A percentile compares a stretch with the other conserved stretches of the same genome.
phyloP scores from a whole-genome alignment of 2,329 filamentous ascomycete genomes.

The Microascus cirrosus region DNA sequence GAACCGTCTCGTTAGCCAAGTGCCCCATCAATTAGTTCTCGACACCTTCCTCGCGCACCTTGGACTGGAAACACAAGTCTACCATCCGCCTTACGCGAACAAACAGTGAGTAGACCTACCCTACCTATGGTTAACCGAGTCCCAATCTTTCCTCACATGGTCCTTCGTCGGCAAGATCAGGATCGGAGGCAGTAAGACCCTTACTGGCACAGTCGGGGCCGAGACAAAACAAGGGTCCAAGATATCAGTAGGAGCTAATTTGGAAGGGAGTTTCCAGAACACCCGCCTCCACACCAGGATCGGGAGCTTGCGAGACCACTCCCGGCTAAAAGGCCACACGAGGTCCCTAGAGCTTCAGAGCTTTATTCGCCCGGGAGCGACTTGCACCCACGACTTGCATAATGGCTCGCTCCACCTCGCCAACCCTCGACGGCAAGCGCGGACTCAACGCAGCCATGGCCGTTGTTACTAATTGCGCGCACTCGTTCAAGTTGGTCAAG shows the following conservation, averaged over 20 bases:
- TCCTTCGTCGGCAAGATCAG: background rate
- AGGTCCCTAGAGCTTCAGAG: background rate
- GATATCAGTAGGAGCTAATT: background rate
- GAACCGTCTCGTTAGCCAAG: background rate
- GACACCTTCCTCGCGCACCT: background rate
- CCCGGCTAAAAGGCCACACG: background rate
- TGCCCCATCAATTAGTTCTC: background rate
- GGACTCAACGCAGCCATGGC: slow-evolving; percentile 27
- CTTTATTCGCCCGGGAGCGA: background rate
- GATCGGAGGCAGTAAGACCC: background rate
- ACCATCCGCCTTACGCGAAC: background rate
- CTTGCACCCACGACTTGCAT: background rate
- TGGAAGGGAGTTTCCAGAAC: background rate
- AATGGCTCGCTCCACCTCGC: slow-evolving; percentile 1
- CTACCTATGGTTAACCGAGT: background rate
- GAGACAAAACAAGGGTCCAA: background rate
- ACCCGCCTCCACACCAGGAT: background rate
- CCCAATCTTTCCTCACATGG: background rate
- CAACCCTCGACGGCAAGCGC: background rate
- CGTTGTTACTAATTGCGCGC: slow-evolving; percentile 45
- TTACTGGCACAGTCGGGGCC: background rate
- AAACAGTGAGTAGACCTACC: background rate
- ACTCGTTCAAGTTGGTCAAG: slow-evolving; percentile 56
- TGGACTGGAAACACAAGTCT: background rate
- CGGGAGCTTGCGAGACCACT: background rate